Conservation (phyloP, 352 stramenopile genomes). For the Globisporangium spinosum region DNA sequence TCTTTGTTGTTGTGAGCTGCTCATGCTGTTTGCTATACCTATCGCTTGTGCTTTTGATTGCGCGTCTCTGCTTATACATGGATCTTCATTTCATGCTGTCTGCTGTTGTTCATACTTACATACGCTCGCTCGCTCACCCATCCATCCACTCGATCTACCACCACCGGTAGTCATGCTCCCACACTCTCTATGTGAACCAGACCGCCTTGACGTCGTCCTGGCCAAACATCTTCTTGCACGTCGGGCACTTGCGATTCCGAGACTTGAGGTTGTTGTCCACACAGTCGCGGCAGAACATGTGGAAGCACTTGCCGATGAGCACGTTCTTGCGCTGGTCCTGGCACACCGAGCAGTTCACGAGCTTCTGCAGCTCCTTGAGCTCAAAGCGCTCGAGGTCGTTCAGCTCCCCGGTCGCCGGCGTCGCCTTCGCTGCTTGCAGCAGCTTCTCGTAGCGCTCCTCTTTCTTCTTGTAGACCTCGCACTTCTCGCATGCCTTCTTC, state of each 20-base stretch:
- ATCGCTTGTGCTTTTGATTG: not conserved
- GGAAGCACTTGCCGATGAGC: slow-evolving; percentile 86
- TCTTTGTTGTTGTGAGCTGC: too few relatives aligned
- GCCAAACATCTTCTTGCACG: slow-evolving; percentile 90
- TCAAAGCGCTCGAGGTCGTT: slow-evolving; percentile 77
- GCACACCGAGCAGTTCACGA: slow-evolving; percentile 83
- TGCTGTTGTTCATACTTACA: slow-evolving; percentile 1
- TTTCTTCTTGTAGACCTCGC: slow-evolving; percentile 49
- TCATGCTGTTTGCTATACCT: too few relatives aligned
- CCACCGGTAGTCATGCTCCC: slow-evolving; percentile 12
- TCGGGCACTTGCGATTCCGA: slow-evolving; percentile 87
- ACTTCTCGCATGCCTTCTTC: slow-evolving; percentile 50
- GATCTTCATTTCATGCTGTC: not conserved
- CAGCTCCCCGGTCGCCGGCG: slow-evolving; percentile 35
- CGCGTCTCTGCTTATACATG: not conserved
- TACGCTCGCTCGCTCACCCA: not conserved
- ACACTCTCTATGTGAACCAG: slow-evolving; percentile 64
- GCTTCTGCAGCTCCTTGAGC: slow-evolving; percentile 77
- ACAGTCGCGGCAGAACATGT: slow-evolving; percentile 89
- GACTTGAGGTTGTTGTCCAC: slow-evolving; percentile 87
- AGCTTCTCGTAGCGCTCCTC: slow-evolving; percentile 44
- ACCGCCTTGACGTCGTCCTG: slow-evolving; percentile 85
- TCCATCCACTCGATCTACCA: slow-evolving; percentile 15
- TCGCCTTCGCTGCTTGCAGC: slow-evolving; percentile 34
- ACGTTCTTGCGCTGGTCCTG: slow-evolving; percentile 83